A percentile compares a stretch with the other conserved stretches of the same genome.
Evolutionary conservation across 1,284 basidiomycete genomes (phyloP).

Genomic region (Leccinum ponderosum): DNA sequence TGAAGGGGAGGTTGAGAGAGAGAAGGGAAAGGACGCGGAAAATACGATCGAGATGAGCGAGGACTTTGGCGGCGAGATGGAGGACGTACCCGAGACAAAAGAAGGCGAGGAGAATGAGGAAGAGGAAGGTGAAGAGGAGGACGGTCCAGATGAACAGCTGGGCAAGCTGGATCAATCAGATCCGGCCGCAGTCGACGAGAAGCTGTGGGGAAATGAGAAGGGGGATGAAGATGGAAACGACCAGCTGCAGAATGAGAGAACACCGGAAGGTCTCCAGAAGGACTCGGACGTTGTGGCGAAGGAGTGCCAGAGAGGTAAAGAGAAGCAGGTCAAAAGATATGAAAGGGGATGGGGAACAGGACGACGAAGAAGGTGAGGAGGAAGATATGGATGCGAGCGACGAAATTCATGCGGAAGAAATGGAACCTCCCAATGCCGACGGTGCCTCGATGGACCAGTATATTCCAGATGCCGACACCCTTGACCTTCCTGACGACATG

Average conservation of each 20-base stretch:
- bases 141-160: conserved; percentile 76
- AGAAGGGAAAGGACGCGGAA: conserved; percentile 59
- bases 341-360: conserved; percentile 37
- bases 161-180: conserved; percentile 86
- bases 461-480: conserved; percentile 72
- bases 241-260: conserved; percentile 55
- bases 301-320: conserved; percentile 34
- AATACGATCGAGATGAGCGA: conserved; percentile 77
- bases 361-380: conserved; percentile 33
- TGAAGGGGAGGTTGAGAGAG: conserved; percentile 46
- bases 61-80: conserved; percentile 80
- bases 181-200: conserved; percentile 90
- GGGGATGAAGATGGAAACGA: conserved; percentile 54
- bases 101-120: conserved; percentile 50
- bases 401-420: conserved; percentile 27
- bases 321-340: conserved; percentile 39
- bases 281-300: conserved; percentile 79
- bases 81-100: conserved; percentile 70
- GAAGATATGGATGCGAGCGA: conserved; percentile 35
- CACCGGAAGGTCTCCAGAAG: conserved; percentile 42
- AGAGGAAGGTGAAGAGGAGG: conserved; percentile 60
- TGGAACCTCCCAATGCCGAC: conserved; percentile 43
- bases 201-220: conserved; percentile 90
- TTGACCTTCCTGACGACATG: conserved; percentile 86
- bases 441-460: conserved; percentile 74